phyloP scores from a whole-genome alignment of 2,329 filamentous ascomycete species.

The Sarocladium brachiariae region DNA sequence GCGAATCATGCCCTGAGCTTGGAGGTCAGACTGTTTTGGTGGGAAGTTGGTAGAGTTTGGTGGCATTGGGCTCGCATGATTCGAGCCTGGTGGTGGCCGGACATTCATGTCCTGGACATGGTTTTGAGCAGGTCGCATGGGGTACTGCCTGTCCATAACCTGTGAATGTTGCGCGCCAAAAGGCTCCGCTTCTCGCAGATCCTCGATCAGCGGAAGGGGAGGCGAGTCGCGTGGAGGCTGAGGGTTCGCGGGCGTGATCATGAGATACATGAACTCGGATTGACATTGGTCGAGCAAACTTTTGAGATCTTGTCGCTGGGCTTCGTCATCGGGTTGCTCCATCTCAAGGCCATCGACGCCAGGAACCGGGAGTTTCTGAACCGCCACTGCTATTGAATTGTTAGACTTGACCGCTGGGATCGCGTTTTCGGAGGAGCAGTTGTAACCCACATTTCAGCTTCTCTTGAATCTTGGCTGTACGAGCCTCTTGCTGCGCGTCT shows the following conservation, averaged over 20 bases:
- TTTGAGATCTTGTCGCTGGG: conserved; percentile 47
- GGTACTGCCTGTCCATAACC: conserved; percentile 32
- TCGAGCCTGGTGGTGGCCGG: conserved; percentile 47
- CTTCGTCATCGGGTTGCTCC: conserved; percentile 43
- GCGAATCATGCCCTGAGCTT: conserved; percentile 45
- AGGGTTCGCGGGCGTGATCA: conserved; percentile 61
- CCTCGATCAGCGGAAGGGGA: conserved; percentile 51
- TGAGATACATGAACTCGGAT: conserved; percentile 60
- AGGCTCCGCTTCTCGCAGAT: conserved; percentile 47
- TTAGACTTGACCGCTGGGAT: conserved; percentile 10
- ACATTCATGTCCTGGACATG: conserved; percentile 47
- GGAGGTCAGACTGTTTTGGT: conserved; percentile 30
- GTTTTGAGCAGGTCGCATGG: conserved; percentile 44
- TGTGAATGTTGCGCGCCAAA: conserved; percentile 42
- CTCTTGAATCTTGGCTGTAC: conserved; percentile 48
- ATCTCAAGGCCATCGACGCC: conserved; percentile 40
- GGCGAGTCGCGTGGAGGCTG: conserved; percentile 57
- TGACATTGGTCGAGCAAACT: conserved; percentile 58
- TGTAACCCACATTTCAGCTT: conserved; percentile 42
- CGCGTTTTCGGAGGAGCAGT: conserved; percentile 2
- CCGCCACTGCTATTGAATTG: background rate
- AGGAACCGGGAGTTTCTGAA: conserved; percentile 32
- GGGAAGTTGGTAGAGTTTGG: conserved; percentile 26
- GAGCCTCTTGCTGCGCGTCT: conserved; percentile 34
- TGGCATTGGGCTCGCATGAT: conserved; percentile 52